Conservation (phyloP, 805 yeast genomes). For the Zygotorulaspora chibaensis region DNA sequence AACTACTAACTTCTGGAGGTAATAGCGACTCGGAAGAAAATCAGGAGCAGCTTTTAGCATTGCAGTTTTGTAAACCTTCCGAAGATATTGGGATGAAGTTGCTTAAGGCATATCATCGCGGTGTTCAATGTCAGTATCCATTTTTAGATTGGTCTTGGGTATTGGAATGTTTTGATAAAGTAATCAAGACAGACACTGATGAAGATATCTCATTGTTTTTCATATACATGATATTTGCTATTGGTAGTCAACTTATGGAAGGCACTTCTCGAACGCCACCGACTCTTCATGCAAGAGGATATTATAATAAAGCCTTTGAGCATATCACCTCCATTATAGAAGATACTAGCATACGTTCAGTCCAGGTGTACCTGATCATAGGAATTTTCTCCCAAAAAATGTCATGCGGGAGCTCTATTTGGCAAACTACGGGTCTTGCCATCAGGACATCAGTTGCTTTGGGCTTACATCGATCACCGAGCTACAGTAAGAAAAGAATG, state of each 20-base stretch:
- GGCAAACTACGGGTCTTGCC: constrained; percentile 4
- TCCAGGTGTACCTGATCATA: constrained; percentile 33
- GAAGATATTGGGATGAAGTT: constrained; percentile 12
- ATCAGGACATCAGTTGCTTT: constrained; percentile 32
- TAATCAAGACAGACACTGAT: constrained; percentile 16
- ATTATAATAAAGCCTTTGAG: constrained; percentile 34
- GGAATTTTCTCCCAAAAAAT: constrained; percentile 32
- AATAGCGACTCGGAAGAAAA: not conserved
- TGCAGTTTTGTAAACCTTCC: constrained; percentile 24
- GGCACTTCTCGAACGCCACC: constrained; percentile 8
- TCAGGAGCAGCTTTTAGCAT: constrained; percentile 7
- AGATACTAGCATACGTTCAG: constrained; percentile 25
- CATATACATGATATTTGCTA: constrained; percentile 34
- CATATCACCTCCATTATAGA: constrained; percentile 23
- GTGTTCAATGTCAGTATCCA: constrained; percentile 38
- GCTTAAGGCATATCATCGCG: constrained; percentile 24
- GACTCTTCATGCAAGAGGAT: constrained; percentile 24
- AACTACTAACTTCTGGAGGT: not conserved
- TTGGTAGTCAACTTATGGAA: constrained; percentile 28
- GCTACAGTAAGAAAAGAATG: constrained; percentile 9
- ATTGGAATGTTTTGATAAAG: constrained; percentile 18
- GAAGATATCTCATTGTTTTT: constrained; percentile 26
- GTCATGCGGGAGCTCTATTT: constrained; percentile 32
- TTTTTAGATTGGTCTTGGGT: constrained; percentile 33
- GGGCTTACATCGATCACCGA: constrained; percentile 34